Base-by-base conservation (phyloP, 306 rosid genomes). In the Fragaria iinumae region DNA sequence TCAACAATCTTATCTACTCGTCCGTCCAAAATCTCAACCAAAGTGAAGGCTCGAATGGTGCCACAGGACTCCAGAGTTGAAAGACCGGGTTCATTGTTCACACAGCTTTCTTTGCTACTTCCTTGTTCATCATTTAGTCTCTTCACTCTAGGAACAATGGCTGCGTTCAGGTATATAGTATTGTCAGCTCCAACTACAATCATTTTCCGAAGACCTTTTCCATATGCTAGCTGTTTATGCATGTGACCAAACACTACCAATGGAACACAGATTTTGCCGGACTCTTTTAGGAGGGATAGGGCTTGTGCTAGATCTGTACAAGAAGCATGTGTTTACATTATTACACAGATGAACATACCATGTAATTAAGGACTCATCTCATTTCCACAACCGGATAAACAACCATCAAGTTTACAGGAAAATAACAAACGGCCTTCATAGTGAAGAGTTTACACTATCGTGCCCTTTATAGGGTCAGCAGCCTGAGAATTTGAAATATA, bases 221-320 rank as follows among this genome's bases (percentile, higher is more conserved):
- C 88, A 80, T 53, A 23, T 69, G 96, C 93, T 29, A 90, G 91
- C 87, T 88, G 86, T 84, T 88, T 88, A 79, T 94, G 98, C 93
- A 92, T 91, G 90, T 90, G 97, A 74, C 96, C 91, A 7, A 90
- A 90, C 87, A 95, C 97, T 38, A 94, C 93, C 84, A 90, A 65
- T 11, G 95, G 92, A 67, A 78, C 59, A 43, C 69, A 77, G 60
- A 70, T 65, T 52, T 85, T 84, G 74, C 83, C 81, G 43, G 82
- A 76, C 84, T 86, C 91, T 80, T 88, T 89, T 67, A 90, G 66
- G 69, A 79, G 79, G 77, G 97, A 84, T 68, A 89, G 81, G 7
- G 97, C 91, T 6, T 78, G 66, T 74, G 79, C 93, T 80, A 90
- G 83, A 87, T 92, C 97, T 89, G 79, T 69, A 67, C 21, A 64